Percentiles rank a stretch among this genome's conserved stretches.
Conservation (phyloP, 2,329 filamentous ascomycete species). For the Aureobasidium uvarum region DNA sequence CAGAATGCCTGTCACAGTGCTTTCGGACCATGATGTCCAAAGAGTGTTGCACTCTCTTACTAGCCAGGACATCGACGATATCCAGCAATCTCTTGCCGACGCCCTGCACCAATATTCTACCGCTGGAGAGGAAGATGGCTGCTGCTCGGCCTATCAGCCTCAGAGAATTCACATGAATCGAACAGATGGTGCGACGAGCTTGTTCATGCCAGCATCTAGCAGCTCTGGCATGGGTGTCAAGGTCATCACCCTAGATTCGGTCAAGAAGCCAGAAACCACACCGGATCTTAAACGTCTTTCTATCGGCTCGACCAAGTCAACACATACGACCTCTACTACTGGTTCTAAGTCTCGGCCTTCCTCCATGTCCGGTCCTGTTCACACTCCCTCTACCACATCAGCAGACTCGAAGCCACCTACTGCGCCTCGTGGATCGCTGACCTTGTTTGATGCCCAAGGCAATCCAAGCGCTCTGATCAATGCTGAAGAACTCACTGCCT, state of each 20-base stretch:
- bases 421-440: slow-evolving; percentile 53
- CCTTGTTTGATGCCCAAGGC: slow-evolving; percentile 55
- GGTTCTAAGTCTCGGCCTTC: neutral
- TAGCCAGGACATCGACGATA: slow-evolving; percentile 56
- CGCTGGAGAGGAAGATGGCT: slow-evolving; percentile 56
- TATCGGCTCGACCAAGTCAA: slow-evolving; percentile 20
- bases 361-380: slow-evolving; percentile 28
- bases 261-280: slow-evolving; percentile 25
- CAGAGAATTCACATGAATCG: slow-evolving; percentile 60
- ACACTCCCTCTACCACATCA: slow-evolving; percentile 32
- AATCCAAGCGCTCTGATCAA: slow-evolving; percentile 61
- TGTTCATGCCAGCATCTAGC: slow-evolving; percentile 66
- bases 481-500: slow-evolving; percentile 66
- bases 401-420: slow-evolving; percentile 30
- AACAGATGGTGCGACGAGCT: slow-evolving; percentile 60
- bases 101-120: slow-evolving; percentile 65
- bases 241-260: slow-evolving; percentile 56
- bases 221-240: slow-evolving; percentile 62
- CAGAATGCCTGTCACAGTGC: slow-evolving; percentile 60
- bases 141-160: slow-evolving; percentile 61
- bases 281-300: slow-evolving; percentile 34
- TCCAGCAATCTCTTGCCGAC: slow-evolving; percentile 59
- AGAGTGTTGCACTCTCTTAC: slow-evolving; percentile 56
- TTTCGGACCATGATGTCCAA: slow-evolving; percentile 57
- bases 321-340: neutral